Evolutionary conservation across 805 yeast genomes (phyloP).

Genomic region (Zygotorulaspora chibaensis): DNA sequence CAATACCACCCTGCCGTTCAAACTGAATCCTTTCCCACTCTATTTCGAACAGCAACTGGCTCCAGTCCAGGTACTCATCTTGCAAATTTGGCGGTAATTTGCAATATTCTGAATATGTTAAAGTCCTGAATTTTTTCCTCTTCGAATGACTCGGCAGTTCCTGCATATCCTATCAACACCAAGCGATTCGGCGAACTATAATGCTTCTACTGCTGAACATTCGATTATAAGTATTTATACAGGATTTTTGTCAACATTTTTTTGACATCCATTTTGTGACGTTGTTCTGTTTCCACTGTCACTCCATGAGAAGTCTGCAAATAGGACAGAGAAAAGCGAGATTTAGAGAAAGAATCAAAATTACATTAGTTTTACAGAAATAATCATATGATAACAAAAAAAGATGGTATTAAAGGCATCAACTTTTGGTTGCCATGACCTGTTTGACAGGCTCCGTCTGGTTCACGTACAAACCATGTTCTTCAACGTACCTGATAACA

Average conservation of each 20-base stretch:
- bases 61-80: conserved; percentile 17
- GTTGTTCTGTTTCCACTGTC: background rate
- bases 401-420: conserved; percentile 1
- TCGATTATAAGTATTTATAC: background rate
- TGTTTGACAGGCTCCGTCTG: conserved; percentile 94
- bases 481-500: conserved; percentile 92
- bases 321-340: conserved; percentile 1
- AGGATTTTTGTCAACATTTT: background rate
- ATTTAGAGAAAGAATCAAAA: background rate
- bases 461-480: conserved; percentile 76
- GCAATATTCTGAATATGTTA: conserved; percentile 13
- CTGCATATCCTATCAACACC: background rate
- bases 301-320: background rate
- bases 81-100: conserved; percentile 6
- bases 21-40: conserved; percentile 12
- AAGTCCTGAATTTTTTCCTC: conserved; percentile 7
- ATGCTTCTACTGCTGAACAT: too few species aligned
- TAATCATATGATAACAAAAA: conserved; percentile 3
- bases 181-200: too few species aligned
- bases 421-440: conserved; percentile 51
- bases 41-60: conserved; percentile 13
- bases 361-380: conserved; percentile 1
- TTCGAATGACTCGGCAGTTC: background rate
- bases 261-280: background rate
- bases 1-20: conserved; percentile 14